Percentiles rank a stretch among this genome's conserved stretches.
Conservation (phyloP, 2,329 filamentous ascomycete species). For the Sporothrix schenckii region DNA sequence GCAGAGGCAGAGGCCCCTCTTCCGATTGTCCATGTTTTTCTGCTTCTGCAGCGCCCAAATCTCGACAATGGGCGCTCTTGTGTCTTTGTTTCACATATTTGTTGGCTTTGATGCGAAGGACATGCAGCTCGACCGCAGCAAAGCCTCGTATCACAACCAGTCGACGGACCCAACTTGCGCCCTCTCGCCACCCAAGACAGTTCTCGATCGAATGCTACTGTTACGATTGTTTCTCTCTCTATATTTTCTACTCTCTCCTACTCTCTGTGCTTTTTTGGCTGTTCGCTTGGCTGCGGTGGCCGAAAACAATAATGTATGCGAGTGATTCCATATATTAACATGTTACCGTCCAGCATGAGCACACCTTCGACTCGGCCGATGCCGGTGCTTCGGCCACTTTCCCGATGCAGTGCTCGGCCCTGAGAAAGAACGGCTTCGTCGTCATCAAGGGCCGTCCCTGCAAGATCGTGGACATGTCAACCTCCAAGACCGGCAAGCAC, state of each 20-base stretch:
- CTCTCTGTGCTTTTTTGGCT: neutral
- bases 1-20: slow-evolving; percentile 11
- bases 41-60: neutral
- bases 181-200: neutral
- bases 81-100: neutral
- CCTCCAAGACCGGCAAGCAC: slow-evolving; percentile 99
- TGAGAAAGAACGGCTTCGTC: slow-evolving; percentile 99
- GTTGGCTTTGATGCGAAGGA: neutral
- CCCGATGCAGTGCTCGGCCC: slow-evolving; percentile 99
- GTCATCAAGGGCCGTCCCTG: slow-evolving; percentile 98
- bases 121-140: neutral
- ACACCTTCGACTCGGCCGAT: slow-evolving; percentile 87
- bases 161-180: neutral
- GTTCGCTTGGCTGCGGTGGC: neutral
- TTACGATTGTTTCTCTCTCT: neutral
- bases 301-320: neutral
- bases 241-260: neutral
- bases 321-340: neutral
- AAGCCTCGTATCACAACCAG: neutral
- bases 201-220: neutral
- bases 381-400: slow-evolving; percentile 92
- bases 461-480: slow-evolving; percentile 99
- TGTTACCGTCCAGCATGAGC: slow-evolving; percentile 59
- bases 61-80: neutral
- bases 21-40: neutral